Evolutionary conservation across 2,329 filamentous ascomycete genomes (phyloP).

Genomic region (Alternaria angustiovoidea): DNA sequence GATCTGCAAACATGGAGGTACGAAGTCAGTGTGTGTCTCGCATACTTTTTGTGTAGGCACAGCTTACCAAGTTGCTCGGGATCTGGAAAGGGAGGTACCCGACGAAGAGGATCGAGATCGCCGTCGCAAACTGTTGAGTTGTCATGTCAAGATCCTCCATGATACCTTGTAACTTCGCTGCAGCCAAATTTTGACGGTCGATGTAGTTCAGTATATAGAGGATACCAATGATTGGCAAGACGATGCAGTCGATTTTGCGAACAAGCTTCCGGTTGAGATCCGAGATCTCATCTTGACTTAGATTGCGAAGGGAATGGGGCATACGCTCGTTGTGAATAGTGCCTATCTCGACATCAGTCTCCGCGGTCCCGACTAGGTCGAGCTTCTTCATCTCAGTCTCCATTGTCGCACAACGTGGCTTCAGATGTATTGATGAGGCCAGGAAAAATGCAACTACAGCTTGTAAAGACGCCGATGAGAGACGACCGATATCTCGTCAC

Average conservation of each 20-base stretch:
- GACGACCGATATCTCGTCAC: background rate
- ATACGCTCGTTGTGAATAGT: slow-evolving; percentile 16
- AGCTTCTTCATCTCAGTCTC: slow-evolving; percentile 11
- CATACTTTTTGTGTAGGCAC: no score
- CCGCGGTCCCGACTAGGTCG: slow-evolving; percentile 1
- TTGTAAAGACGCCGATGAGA: background rate
- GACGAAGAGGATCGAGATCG: background rate
- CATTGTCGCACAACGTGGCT: slow-evolving; percentile 2
- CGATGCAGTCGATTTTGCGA: background rate
- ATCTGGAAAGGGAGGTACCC: background rate
- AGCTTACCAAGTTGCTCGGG: background rate
- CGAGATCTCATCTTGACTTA: slow-evolving; percentile 26
- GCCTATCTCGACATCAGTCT: slow-evolving; percentile 12
- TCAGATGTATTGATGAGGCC: background rate
- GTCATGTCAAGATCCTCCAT: background rate
- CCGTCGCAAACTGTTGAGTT: background rate
- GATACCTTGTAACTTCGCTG: background rate
- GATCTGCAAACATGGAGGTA: no score
- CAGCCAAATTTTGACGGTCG: background rate
- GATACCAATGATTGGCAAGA: background rate
- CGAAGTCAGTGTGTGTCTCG: no score
- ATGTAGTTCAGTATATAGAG: background rate
- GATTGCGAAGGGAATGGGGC: slow-evolving; percentile 23
- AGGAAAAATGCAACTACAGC: background rate
- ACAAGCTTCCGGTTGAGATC: slow-evolving; percentile 39